These are phyloP conservation scores for Ambrosia artemisiifolia DNA, from an alignment of 129 eudicot genomes.

Conservation along the genomic window DNA sequence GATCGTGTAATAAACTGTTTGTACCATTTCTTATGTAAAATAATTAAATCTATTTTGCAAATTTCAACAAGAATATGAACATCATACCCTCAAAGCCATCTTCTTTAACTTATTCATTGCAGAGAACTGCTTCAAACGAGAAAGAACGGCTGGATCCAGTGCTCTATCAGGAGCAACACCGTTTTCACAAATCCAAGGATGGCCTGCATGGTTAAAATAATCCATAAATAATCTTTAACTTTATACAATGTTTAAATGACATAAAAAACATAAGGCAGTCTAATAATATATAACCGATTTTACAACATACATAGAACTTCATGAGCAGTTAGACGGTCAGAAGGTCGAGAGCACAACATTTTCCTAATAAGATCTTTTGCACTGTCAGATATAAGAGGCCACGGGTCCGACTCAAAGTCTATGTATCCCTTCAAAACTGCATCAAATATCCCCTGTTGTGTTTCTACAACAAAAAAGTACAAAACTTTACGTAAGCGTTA, in stretches of 20 bases:
- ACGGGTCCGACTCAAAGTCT: constrained; percentile 94
- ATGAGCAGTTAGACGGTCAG: constrained; percentile 90
- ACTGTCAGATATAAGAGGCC: constrained; percentile 92
- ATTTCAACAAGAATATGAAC: constrained; percentile 1
- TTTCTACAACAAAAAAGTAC: constrained; percentile 44
- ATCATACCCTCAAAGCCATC: constrained; percentile 93
- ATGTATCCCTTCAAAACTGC: constrained; percentile 91
- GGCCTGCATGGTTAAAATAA: constrained; percentile 51
- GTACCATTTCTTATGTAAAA: not conserved
- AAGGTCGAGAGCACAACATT: constrained; percentile 84
- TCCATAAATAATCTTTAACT: not conserved
- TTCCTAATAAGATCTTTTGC: constrained; percentile 85
- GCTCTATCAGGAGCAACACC: constrained; percentile 98
- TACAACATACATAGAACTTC: constrained; percentile 79
- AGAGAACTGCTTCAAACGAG: constrained; percentile 97
- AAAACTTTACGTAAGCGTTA: not conserved
- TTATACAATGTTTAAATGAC: not conserved
- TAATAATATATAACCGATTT: not conserved
- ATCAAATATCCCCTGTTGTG: constrained; percentile 96
- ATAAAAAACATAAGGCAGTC: not conserved
- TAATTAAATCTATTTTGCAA: not conserved
- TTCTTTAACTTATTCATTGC: constrained; percentile 98
- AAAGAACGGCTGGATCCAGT: constrained; percentile 90
- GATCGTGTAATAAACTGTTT: not conserved
- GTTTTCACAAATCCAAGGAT: constrained; percentile 99